Evolutionary conservation across 371 early-diverging fungal species (phyloP), one percentile per base, ranked within the genome.

Genomic region (Capniomyces stellatus): DNA sequence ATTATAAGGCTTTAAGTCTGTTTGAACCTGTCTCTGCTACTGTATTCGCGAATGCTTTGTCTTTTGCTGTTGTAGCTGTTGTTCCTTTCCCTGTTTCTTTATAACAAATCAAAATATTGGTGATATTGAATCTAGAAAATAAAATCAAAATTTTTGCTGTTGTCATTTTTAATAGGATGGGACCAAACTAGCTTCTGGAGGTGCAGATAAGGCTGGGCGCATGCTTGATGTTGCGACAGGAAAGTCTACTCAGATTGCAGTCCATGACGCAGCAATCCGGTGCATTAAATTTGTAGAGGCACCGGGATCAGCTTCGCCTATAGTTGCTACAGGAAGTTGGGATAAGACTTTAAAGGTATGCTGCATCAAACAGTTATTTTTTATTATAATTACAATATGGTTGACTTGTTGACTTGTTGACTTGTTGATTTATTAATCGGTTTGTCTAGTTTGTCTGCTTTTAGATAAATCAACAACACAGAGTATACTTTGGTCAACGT

Each of bases 281-380:
- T 74, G 77, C 56, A 69, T 77, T 41, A 70, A 75, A 51, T 88
- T 77, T 60, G 72, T 87, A 13, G 86, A 90, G 55, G 79, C 57
- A 13, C 60, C 59, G 24, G 70, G 64, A 46, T 52, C 49, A 35
- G 51, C 51, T 18, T 64, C 75, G 51, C 68, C 65, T 21, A 76
- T 86, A 46, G 52, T 92, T 1, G 88, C 87, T 3, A 93, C 92
- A 1, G 98, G 87, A 15, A 77, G 87, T 54, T 98, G 98, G 95
- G 98, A 98, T 69, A 93, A 93, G 64, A 89, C 85, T n/a, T 55
- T 91, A 57, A 84, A 78, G 46, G 46, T 44, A 19, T 27, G 4
- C 27, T 44, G 13, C n/a, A n/a, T n/a, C n/a, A n/a, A n/a, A n/a
- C n/a, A n/a, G n/a, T n/a, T n/a, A n/a, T n/a, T n/a, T n/a, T n/a